Percentiles rank a stretch among this genome's conserved stretches.
These are phyloP conservation scores for Exophiala calicioides DNA, from an alignment of 2,329 filamentous ascomycete species.

Conservation along the genomic window DNA sequence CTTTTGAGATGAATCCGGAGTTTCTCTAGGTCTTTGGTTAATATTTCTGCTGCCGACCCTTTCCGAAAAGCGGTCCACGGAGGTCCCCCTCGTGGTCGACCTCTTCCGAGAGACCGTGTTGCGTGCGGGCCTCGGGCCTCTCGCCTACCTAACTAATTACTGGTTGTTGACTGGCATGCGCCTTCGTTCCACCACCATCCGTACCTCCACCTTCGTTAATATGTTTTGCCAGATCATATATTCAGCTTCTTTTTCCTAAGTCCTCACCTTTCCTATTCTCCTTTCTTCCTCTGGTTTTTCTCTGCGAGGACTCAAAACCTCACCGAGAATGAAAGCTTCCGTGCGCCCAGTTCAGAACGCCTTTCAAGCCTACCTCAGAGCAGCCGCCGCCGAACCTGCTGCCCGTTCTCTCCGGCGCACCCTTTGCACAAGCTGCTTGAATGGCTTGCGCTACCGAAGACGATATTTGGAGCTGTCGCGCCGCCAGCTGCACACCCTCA, in stretches of 20 bases:
- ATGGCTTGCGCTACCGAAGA: slow-evolving; percentile 6
- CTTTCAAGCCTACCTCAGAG: slow-evolving; percentile 26
- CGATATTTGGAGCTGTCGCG: not conserved
- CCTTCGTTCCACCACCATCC: not conserved
- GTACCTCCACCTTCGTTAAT: not conserved
- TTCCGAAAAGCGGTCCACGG: no score
- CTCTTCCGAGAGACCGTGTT: no score
- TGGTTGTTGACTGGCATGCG: no score
- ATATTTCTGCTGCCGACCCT: no score
- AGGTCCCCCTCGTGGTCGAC: no score
- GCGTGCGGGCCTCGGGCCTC: no score
- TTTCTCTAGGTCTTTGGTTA: no score
- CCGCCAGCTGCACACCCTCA: slow-evolving; percentile 6
- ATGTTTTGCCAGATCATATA: slow-evolving; percentile 1
- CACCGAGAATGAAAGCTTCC: slow-evolving; percentile 24
- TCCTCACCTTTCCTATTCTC: not conserved
- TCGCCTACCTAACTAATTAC: no score
- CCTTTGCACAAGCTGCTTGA: slow-evolving; percentile 22
- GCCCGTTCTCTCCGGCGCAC: slow-evolving; percentile 6
- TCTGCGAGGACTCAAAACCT: no score
- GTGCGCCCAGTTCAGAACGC: slow-evolving; percentile 17
- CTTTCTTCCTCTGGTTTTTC: no score
- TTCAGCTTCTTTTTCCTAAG: slow-evolving; percentile 5
- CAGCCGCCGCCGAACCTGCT: slow-evolving; percentile 17
- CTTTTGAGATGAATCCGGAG: no score